Evolutionary conservation across 495 filamentous ascomycete species (phyloP), one percentile per base, ranked within the genome.

Genomic region (Aspergillus kassunensis): DNA sequence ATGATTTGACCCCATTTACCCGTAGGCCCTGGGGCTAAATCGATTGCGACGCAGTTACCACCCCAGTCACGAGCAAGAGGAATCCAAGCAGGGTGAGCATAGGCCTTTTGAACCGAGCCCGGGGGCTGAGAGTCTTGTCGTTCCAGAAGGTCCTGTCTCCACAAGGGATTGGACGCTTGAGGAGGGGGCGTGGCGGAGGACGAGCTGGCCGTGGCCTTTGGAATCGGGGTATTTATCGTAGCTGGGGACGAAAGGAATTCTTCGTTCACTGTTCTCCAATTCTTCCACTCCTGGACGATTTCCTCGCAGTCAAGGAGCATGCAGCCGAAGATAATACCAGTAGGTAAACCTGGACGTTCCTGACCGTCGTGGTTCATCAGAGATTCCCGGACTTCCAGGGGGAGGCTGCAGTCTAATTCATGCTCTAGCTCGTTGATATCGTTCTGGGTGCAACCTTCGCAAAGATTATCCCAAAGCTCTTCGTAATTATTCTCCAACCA

Each of bases 301-400:
- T 99, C 93, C 65, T 99, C 93, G 65, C 93, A 99, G 62, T 99
- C 93, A 39, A 99, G 80, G 37, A 97, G 75, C 93, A 99, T 99
- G 61, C 79, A 83, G 31, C 91, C 80, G 64, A 99, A 97, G 34
- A 99, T 82, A 49, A 97, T 83, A 53, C 93, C 93, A 0, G 93
- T 97, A 1, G 93, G 93, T 50, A 80, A 78, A 48, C 93, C 93
- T 35, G 89, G 89, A 40, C 95, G 86, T 69, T 99, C 93, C 70
- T 99, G 93, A 2, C 93, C 93, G 63, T 99, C 93, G 64, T 99
- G 95, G 24, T 88, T 64, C 73, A 86, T 81, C 57, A 97, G 68
- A 10, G 95, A 97, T 61, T 99, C 91, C 44, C 93, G 86, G 37
- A 99, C 82, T 60, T 99, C 93, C 67, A 91, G 81, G 4, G 93